A percentile compares a stretch with the other conserved stretches of the same genome.
These are phyloP conservation scores for Auriculariales sp. DNA, from an alignment of 768 basidiomycete species.

Conservation along the genomic window DNA sequence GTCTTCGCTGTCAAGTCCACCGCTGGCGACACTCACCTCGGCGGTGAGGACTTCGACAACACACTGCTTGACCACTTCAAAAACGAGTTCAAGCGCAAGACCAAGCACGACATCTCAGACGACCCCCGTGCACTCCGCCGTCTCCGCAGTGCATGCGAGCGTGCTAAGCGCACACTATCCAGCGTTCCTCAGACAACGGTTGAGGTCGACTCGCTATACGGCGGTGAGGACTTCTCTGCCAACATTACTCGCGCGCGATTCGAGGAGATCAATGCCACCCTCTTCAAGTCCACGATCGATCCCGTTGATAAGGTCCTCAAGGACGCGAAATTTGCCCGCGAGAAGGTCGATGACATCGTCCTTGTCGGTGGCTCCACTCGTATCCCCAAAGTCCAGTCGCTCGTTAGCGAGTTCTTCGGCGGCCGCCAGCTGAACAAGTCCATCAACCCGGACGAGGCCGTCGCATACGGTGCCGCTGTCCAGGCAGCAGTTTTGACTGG, in stretches of 20 bases:
- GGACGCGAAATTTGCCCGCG: constrained; percentile 96
- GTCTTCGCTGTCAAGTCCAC: constrained; percentile 98
- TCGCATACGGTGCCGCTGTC: constrained; percentile 96
- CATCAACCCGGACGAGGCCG: constrained; percentile 99
- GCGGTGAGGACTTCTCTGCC: constrained; percentile 98
- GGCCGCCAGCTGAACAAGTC: constrained; percentile 98
- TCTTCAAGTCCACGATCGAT: constrained; percentile 88
- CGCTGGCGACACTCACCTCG: constrained; percentile 95
- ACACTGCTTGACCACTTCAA: constrained; percentile 94
- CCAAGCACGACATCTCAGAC: constrained; percentile 90
- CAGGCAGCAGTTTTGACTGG: constrained; percentile 97
- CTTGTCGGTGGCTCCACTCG: constrained; percentile 96
- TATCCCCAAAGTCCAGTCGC: constrained; percentile 94
- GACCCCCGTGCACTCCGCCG: constrained; percentile 95
- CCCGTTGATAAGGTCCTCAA: constrained; percentile 97
- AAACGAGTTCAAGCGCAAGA: constrained; percentile 93
- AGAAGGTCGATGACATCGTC: constrained; percentile 91
- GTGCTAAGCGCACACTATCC: constrained; percentile 95
- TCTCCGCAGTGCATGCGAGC: constrained; percentile 94
- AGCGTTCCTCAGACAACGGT: constrained; percentile 93
- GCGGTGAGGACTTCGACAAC: constrained; percentile 98
- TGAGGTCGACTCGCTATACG: constrained; percentile 94
- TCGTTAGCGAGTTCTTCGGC: constrained; percentile 97
- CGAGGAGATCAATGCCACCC: constrained; percentile 88
- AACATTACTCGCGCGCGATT: constrained; percentile 96